Conservation (phyloP, 257 asterid species). For the Penstemon eatonii region DNA sequence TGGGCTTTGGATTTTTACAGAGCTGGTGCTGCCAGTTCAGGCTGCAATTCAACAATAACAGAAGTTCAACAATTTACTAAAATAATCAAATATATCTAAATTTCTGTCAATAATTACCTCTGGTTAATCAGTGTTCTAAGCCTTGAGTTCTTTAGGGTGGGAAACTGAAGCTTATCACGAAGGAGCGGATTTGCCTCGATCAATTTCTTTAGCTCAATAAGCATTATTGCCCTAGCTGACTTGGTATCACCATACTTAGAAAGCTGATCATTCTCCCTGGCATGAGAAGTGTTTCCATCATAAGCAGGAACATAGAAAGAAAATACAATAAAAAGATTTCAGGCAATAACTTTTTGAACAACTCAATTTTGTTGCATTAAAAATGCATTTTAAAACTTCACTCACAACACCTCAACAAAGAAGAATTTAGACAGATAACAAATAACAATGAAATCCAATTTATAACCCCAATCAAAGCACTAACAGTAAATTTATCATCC, state of each 20-base stretch:
- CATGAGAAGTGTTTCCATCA: slow-evolving; percentile 20
- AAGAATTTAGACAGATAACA: background rate
- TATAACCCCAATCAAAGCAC: background rate
- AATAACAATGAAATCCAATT: slow-evolving; percentile 21
- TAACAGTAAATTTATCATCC: slow-evolving; percentile 6
- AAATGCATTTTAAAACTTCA: background rate
- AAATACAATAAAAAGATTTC: background rate
- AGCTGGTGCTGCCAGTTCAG: slow-evolving; percentile 99
- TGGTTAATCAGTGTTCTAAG: slow-evolving; percentile 89
- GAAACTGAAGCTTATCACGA: slow-evolving; percentile 90
- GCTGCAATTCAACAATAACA: slow-evolving; percentile 41
- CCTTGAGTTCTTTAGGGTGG: slow-evolving; percentile 85
- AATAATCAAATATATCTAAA: background rate
- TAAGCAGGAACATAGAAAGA: slow-evolving; percentile 26
- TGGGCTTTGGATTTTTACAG: slow-evolving; percentile 93
- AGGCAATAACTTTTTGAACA: background rate
- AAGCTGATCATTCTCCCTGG: slow-evolving; percentile 92
- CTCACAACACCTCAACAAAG: background rate
- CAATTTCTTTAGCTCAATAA: slow-evolving; percentile 91
- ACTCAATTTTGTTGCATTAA: background rate
- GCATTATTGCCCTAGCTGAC: slow-evolving; percentile 88
- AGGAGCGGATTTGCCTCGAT: slow-evolving; percentile 95
- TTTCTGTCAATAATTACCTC: slow-evolving; percentile 69
- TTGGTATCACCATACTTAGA: slow-evolving; percentile 93
- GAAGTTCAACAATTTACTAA: too few species aligned